Percentiles rank a stretch among this genome's conserved stretches.
phyloP scores from a whole-genome alignment of 441 rosid species.

The Omphalea diandra region DNA sequence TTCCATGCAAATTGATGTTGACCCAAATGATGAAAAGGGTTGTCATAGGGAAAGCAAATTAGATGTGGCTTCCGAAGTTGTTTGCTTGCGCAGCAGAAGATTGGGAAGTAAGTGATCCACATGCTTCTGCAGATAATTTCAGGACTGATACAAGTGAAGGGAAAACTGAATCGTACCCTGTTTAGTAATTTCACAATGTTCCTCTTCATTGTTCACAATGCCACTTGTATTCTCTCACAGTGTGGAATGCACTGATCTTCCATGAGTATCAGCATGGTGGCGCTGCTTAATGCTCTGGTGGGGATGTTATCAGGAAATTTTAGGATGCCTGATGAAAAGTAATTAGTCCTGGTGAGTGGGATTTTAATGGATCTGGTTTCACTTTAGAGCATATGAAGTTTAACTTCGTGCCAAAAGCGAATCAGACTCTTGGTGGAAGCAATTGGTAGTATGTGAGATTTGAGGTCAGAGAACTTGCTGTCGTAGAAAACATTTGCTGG shows the following conservation, averaged over 20 bases:
- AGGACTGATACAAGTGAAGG: conserved; percentile 18
- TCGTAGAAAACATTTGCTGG: conserved; percentile 2
- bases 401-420: background rate
- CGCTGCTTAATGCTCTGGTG: background rate
- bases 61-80: conserved; percentile 10
- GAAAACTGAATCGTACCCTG: conserved; percentile 5
- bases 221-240: conserved; percentile 1
- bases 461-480: conserved; percentile 2
- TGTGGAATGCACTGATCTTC: background rate
- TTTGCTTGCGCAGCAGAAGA: conserved; percentile 12
- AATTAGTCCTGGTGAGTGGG: background rate
- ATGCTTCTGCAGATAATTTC: conserved; percentile 3
- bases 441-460: background rate
- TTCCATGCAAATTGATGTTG: conserved; percentile 15
- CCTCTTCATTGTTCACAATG: background rate
- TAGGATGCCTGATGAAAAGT: background rate
- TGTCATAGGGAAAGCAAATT: conserved; percentile 10
- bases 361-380: conserved; percentile 8
- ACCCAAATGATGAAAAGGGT: conserved; percentile 15
- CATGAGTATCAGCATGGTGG: background rate
- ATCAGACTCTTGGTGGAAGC: background rate
- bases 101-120: conserved; percentile 13
- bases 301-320: background rate
- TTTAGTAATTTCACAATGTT: background rate
- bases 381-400: background rate